Conservation (phyloP, 2,329 filamentous ascomycete species). For the Ascosphaera pollenicola region DNA sequence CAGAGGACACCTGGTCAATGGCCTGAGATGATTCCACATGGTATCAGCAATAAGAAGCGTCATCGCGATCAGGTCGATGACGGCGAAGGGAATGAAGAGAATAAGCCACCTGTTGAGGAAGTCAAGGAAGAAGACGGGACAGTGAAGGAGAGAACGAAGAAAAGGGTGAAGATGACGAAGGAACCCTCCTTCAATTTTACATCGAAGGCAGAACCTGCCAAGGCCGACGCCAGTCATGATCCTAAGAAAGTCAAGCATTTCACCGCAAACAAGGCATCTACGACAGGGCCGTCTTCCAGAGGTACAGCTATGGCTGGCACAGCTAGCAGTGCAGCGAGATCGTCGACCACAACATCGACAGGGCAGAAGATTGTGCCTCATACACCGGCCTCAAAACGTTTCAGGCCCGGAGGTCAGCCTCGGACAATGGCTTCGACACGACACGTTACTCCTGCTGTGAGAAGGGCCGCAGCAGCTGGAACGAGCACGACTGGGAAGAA, state of each 20-base stretch:
- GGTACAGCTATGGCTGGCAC: neutral
- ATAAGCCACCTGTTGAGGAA: conserved; percentile 11
- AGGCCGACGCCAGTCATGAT: too few relatives aligned
- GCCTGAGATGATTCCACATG: conserved; percentile 13
- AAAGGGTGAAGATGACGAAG: neutral
- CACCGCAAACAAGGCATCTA: too few relatives aligned
- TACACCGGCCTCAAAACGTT: neutral
- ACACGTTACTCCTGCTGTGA: neutral
- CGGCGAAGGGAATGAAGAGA: conserved; percentile 12
- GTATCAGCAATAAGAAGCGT: conserved; percentile 19
- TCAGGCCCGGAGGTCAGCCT: neutral
- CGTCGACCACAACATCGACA: neutral
- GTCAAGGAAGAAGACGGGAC: conserved; percentile 5
- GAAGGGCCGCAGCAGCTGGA: too few relatives aligned
- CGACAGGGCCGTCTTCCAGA: too few relatives aligned
- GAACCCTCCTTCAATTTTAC: neutral
- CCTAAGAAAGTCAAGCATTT: too few relatives aligned
- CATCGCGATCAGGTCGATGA: conserved; percentile 14
- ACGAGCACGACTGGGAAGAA: too few relatives aligned
- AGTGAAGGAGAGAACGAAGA: neutral
- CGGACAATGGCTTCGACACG: neutral
- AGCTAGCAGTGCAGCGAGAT: neutral
- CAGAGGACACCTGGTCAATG: neutral
- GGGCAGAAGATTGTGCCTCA: neutral
- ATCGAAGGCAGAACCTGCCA: too few relatives aligned